These are phyloP conservation scores for Caloboletus firmus DNA, from an alignment of 1,284 basidiomycete genomes.

Conservation along the genomic window DNA sequence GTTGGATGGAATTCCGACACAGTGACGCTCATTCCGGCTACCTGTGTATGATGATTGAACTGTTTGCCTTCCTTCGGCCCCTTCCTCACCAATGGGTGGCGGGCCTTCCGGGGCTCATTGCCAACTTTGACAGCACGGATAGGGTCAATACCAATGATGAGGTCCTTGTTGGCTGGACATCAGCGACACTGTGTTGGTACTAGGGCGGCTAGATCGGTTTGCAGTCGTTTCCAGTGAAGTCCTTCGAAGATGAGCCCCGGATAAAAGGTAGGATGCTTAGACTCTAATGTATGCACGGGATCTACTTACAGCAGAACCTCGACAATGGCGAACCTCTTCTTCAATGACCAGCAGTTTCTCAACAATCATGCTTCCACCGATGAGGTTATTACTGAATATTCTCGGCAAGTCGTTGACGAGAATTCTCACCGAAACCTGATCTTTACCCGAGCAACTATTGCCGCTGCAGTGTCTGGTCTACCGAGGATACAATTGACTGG, in stretches of 20 bases:
- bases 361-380: background rate
- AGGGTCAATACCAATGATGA: too few species aligned
- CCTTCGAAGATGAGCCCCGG: background rate
- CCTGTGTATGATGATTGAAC: background rate
- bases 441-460: background rate
- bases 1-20: background rate
- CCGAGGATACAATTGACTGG: background rate
- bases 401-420: constrained; percentile 6
- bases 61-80: background rate
- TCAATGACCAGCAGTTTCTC: background rate
- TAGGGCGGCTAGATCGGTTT: background rate
- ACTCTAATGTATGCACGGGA: background rate
- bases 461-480: background rate
- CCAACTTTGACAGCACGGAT: background rate
- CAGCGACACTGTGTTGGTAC: constrained; percentile 11
- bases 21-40: background rate
- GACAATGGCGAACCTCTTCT: constrained; percentile 8
- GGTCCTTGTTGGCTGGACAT: background rate
- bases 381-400: background rate
- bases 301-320: background rate
- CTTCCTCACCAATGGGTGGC: background rate
- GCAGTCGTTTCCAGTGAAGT: background rate
- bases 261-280: constrained; percentile 17
- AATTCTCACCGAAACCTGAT: background rate
- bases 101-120: background rate